Conservation (phyloP, 306 rosid species). For the Cicer cuneatum region DNA sequence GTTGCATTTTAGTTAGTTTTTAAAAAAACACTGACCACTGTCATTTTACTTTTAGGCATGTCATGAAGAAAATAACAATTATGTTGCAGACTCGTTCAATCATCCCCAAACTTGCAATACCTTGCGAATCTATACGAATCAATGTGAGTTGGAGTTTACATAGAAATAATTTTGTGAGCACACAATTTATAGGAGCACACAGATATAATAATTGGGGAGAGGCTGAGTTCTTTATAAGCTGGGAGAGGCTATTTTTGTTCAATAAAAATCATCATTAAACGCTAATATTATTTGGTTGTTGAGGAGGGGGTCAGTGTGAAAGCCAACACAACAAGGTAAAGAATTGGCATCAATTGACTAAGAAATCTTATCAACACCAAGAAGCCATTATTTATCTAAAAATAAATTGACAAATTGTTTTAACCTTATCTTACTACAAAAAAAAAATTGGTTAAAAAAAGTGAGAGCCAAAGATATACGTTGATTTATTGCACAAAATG, state of each 20-base stretch:
- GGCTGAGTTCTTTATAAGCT: background rate
- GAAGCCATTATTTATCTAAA: constrained; percentile 4
- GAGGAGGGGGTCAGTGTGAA: constrained; percentile 19
- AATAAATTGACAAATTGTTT: constrained; percentile 20
- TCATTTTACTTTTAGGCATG: background rate
- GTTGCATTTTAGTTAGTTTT: no score
- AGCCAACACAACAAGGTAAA: constrained; percentile 30
- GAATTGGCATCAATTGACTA: constrained; percentile 1
- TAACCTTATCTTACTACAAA: constrained; percentile 3
- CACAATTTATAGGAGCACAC: background rate
- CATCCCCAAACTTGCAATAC: no score
- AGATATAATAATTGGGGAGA: background rate
- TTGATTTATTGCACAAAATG: constrained; percentile 23
- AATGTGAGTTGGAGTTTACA: background rate
- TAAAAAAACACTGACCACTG: background rate
- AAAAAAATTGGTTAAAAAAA: constrained; percentile 10
- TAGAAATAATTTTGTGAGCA: background rate
- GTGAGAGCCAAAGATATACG: background rate
- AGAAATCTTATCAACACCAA: background rate
- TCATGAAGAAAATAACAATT: background rate
- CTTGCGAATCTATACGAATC: background rate
- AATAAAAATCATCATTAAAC: constrained; percentile 32
- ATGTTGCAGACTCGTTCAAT: background rate
- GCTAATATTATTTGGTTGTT: constrained; percentile 1
- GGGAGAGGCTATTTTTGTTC: constrained; percentile 1